Conservation (phyloP, 305 asterid genomes). For the Solanum hybrid region DNA sequence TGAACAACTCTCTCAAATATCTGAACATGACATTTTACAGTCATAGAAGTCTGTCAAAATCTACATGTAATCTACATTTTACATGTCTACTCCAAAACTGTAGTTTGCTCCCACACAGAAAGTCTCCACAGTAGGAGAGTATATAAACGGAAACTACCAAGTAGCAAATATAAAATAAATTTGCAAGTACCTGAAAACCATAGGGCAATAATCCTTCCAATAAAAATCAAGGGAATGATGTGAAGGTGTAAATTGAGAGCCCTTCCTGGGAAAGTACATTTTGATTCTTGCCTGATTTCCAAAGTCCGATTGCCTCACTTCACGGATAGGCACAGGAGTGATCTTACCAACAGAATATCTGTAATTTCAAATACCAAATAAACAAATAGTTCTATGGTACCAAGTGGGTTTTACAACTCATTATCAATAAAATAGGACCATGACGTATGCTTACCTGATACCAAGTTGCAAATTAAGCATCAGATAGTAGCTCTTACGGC, state of each 20-base stretch:
- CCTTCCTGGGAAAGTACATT: constrained; percentile 85
- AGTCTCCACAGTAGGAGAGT: not conserved
- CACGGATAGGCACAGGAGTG: constrained; percentile 90
- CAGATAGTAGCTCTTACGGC: constrained; percentile 70
- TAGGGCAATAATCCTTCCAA: constrained; percentile 97
- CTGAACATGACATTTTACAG: constrained; percentile 45
- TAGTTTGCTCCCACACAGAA: not conserved
- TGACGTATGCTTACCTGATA: constrained; percentile 53
- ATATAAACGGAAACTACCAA: not conserved
- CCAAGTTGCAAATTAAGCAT: constrained; percentile 96
- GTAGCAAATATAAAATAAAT: not conserved
- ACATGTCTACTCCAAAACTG: not conserved
- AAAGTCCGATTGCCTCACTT: constrained; percentile 83
- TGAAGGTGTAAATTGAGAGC: constrained; percentile 82
- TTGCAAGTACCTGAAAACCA: constrained; percentile 84
- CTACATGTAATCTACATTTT: too few relatives aligned
- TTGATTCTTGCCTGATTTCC: constrained; percentile 81
- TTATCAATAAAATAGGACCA: constrained; percentile 5
- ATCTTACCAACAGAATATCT: constrained; percentile 98
- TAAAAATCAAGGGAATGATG: constrained; percentile 73
- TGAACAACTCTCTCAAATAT: constrained; percentile 91
- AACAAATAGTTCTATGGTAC: not conserved
- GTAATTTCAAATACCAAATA: constrained; percentile 30
- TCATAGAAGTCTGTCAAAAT: constrained; percentile 14
- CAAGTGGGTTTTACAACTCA: not conserved